Evolutionary conservation across 768 basidiomycete species (phyloP), one percentile per base, ranked within the genome.

Genomic region (Leucocoprinus leucothites): DNA sequence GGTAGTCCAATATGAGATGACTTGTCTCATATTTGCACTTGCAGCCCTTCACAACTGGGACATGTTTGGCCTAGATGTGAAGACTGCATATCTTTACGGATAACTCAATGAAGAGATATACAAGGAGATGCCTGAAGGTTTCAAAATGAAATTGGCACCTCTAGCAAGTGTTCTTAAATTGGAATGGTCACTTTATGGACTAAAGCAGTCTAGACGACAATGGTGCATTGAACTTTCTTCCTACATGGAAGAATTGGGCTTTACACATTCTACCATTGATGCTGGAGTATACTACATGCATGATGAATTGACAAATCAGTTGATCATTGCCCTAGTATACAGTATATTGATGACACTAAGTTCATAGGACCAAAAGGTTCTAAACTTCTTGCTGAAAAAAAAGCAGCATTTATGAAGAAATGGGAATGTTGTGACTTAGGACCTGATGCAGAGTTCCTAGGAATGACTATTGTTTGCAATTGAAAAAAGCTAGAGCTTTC

Each of bases 31-130:
- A 11, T 35, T 54, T 1, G 57, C 34, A 2, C 43, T 77, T 21
- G 68, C 76, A 0, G 73, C 75, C 0, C 5, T 51, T 0, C 43
- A 69, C 7, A 57, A 68, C 24, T 71, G 71, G 57, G 63, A 77
- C 4, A 43, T 81, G 4, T 60, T 74, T 18, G 68, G 63, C 45
- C 62, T 79, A 9, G 74, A 83, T 58, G 68, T 81, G 16, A 74
- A 67, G 51, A 63, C 60, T 25, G 66, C 73, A 7, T 74, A 69
- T 56, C 57, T 74, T 22, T 63, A 73, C 57, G 64, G 69, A 0
- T 22, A 56, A 45, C 38, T 72, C 0, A 51, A 65, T 1, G 66
- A 76, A 28, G 59, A 63, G 9, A 74, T 78, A 2, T 77, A 70
- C 40, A 74, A 78, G 70, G 1, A 43, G 3, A 73, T 76, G 59